phyloP scores from a whole-genome alignment of 768 basidiomycete genomes.

The Kwoniella pini region DNA sequence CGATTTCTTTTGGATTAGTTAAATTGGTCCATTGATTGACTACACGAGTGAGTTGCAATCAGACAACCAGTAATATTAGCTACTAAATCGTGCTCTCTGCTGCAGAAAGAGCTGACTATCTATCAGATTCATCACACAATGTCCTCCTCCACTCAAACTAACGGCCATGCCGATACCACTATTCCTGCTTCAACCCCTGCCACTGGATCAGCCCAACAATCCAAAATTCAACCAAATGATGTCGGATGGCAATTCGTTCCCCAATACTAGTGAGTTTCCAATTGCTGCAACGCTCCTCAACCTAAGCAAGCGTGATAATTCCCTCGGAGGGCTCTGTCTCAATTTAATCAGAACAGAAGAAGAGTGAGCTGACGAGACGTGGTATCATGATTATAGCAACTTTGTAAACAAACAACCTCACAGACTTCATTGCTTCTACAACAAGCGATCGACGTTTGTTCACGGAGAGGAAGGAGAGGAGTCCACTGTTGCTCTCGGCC shows the following conservation, averaged over 20 bases:
- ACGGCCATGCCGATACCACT: slow-evolving; percentile 38
- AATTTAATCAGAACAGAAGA: no score
- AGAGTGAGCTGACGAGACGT: slow-evolving; percentile 15
- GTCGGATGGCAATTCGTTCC: slow-evolving; percentile 99
- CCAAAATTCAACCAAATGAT: slow-evolving; percentile 63
- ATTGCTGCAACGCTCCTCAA: background rate
- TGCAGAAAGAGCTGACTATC: background rate
- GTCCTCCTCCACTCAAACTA: slow-evolving; percentile 28
- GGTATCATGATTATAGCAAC: slow-evolving; percentile 58
- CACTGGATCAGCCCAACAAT: slow-evolving; percentile 19
- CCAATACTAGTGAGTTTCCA: slow-evolving; percentile 74
- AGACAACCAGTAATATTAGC: no score
- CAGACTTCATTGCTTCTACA: slow-evolving; percentile 98
- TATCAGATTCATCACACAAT: slow-evolving; percentile 10
- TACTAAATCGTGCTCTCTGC: background rate
- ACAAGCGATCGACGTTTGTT: slow-evolving; percentile 93
- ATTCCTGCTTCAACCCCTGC: slow-evolving; percentile 19
- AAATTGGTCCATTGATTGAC: background rate
- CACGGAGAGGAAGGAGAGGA: slow-evolving; percentile 98
- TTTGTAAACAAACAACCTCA: slow-evolving; percentile 97
- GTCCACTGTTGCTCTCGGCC: slow-evolving; percentile 80
- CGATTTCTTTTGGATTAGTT: background rate
- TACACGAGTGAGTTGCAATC: background rate
- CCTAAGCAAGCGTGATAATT: background rate
- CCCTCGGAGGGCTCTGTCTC: background rate